phyloP scores from a whole-genome alignment of 805 yeast species.

The Saturnispora saitoi region DNA sequence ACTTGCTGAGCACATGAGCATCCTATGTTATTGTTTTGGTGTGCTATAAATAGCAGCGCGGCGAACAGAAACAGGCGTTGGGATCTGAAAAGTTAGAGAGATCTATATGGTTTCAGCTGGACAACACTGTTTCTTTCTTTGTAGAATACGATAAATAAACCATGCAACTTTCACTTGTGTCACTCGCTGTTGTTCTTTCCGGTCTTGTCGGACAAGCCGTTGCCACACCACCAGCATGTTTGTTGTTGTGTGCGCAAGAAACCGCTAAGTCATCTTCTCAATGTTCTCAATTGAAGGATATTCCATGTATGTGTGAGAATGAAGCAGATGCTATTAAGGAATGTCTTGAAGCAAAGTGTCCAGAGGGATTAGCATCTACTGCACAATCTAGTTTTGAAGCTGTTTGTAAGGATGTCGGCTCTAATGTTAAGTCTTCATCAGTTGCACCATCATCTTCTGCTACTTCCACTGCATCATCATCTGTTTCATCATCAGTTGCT shows the following conservation, averaged over 20 bases:
- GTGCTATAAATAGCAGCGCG: background rate
- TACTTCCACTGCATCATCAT: conserved; percentile 26
- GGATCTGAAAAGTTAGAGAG: background rate
- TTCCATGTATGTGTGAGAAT: conserved; percentile 59
- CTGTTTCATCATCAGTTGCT: too few relatives aligned
- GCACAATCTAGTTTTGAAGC: conserved; percentile 54
- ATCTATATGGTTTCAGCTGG: too few relatives aligned
- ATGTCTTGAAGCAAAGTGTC: conserved; percentile 66
- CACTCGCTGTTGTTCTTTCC: conserved; percentile 29
- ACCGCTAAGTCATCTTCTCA: conserved; percentile 45
- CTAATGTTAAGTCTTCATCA: conserved; percentile 21
- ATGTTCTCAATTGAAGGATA: conserved; percentile 54
- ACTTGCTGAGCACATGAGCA: too few relatives aligned
- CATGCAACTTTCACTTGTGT: conserved; percentile 13
- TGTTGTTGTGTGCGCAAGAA: conserved; percentile 77
- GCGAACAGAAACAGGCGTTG: background rate
- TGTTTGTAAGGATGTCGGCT: conserved; percentile 39
- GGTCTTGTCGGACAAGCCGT: conserved; percentile 34
- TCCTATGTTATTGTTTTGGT: background rate
- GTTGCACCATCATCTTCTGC: conserved; percentile 20
- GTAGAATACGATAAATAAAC: background rate
- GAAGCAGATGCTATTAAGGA: conserved; percentile 44
- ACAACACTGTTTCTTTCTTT: background rate
- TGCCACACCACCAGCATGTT: conserved; percentile 83
- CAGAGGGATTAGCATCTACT: conserved; percentile 45